phyloP scores from a whole-genome alignment of 352 stramenopile species.

The Phytophthora hybrid region DNA sequence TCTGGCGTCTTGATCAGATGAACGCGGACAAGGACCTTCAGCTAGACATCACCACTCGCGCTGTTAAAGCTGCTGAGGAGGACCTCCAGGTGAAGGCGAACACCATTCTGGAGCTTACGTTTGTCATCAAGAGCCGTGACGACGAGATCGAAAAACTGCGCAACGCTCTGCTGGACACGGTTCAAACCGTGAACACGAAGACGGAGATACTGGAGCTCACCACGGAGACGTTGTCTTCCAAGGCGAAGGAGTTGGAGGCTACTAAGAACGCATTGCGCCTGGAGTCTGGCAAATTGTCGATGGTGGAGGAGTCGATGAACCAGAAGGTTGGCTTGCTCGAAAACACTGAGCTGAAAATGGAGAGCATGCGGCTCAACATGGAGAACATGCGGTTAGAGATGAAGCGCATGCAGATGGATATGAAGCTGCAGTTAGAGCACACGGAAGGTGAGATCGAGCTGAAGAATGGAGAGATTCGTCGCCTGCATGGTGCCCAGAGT shows the following conservation, averaged over 20 bases:
- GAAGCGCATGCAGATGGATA: slow-evolving; percentile 79
- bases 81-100: slow-evolving; percentile 62
- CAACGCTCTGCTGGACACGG: slow-evolving; percentile 56
- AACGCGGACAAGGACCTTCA: slow-evolving; percentile 18
- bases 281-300: slow-evolving; percentile 60
- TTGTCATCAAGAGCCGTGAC: slow-evolving; percentile 77
- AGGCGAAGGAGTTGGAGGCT: slow-evolving; percentile 70
- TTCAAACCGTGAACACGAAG: slow-evolving; percentile 65
- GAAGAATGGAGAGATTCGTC: slow-evolving; percentile 75
- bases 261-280: slow-evolving; percentile 59
- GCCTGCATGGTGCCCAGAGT: slow-evolving; percentile 54
- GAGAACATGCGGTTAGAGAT: slow-evolving; percentile 70
- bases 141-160: slow-evolving; percentile 73
- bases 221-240: slow-evolving; percentile 62
- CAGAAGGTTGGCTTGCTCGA: slow-evolving; percentile 70
- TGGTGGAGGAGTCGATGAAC: slow-evolving; percentile 70
- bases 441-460: slow-evolving; percentile 71
- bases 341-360: slow-evolving; percentile 70
- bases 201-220: slow-evolving; percentile 77
- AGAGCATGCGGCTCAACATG: slow-evolving; percentile 65
- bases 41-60: slow-evolving; percentile 40
- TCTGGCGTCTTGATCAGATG: slow-evolving; percentile 39
- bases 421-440: slow-evolving; percentile 77
- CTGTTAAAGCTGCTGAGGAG: slow-evolving; percentile 47
- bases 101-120: slow-evolving; percentile 78